phyloP scores from a whole-genome alignment of 2,329 filamentous ascomycete species.

The Aureobasidium sp. region DNA sequence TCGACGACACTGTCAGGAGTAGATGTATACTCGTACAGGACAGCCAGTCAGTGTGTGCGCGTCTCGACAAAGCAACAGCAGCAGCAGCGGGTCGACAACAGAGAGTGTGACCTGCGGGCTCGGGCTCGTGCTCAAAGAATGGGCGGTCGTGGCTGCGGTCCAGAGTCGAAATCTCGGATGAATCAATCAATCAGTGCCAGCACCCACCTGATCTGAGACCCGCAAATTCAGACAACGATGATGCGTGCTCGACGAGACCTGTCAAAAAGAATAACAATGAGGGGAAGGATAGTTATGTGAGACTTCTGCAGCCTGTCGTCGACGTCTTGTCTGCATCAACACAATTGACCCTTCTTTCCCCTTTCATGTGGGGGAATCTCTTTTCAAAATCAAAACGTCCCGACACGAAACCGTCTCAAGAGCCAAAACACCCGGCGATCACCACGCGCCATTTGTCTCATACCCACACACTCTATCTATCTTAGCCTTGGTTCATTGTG shows the following conservation, averaged over 20 bases:
- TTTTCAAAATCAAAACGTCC: not conserved
- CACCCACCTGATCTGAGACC: not conserved
- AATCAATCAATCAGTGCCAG: not conserved
- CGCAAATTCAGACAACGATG: not conserved
- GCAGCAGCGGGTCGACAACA: conserved; percentile 4
- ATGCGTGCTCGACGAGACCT: not conserved
- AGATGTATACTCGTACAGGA: not conserved
- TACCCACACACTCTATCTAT: not conserved
- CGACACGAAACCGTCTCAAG: not conserved
- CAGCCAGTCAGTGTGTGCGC: not conserved
- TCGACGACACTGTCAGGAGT: not conserved
- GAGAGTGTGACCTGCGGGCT: conserved; percentile 8
- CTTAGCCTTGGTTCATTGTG: not conserved
- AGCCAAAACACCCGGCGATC: not conserved
- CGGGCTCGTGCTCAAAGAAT: conserved; percentile 3
- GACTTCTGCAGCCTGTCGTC: not conserved
- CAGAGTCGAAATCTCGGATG: conserved; percentile 12
- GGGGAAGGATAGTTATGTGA: not conserved
- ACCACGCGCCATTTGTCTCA: conserved; percentile 7
- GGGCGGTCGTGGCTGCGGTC: not conserved
- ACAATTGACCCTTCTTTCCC: conserved; percentile 2
- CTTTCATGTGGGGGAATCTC: conserved; percentile 8
- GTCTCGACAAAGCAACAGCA: not conserved
- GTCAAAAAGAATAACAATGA: not conserved
- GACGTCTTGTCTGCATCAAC: not conserved